Percentiles rank a stretch among this genome's conserved stretches.
Evolutionary conservation across 805 yeast genomes (phyloP).

Genomic region (Candida ficus): DNA sequence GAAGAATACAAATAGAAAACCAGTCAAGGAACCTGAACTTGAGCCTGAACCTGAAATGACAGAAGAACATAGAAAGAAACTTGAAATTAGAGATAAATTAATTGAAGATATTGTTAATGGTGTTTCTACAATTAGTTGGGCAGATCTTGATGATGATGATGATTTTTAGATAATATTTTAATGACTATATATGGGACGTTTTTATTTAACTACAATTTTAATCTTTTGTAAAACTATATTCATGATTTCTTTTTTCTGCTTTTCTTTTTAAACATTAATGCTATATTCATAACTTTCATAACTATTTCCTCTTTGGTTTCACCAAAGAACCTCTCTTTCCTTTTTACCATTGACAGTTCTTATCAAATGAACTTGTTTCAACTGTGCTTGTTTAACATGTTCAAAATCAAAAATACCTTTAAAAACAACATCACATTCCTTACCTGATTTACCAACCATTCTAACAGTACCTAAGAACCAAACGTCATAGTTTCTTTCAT

Average conservation of each 20-base stretch:
- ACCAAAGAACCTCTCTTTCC: slow-evolving; percentile 18
- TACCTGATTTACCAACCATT: slow-evolving; percentile 16
- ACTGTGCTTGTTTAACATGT: slow-evolving; percentile 23
- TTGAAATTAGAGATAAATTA: slow-evolving; percentile 4
- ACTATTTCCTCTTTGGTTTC: slow-evolving; percentile 1
- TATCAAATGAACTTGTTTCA: slow-evolving; percentile 17
- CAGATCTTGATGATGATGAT: slow-evolving; percentile 19
- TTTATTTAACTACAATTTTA: too few relatives aligned
- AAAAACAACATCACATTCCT: slow-evolving; percentile 17
- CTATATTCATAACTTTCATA: not conserved
- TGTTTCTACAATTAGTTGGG: slow-evolving; percentile 17
- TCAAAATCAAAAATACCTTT: slow-evolving; percentile 24
- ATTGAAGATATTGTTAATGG: slow-evolving; percentile 17
- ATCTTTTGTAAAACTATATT: too few relatives aligned
- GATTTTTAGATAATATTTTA: slow-evolving; percentile 5
- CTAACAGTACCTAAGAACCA: slow-evolving; percentile 19
- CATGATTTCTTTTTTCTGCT: too few relatives aligned
- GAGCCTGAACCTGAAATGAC: slow-evolving; percentile 3
- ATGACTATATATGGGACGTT: too few relatives aligned
- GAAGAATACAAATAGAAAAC: not conserved
- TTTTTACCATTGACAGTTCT: slow-evolving; percentile 15
- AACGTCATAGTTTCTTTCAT: slow-evolving; percentile 12
- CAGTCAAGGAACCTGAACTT: not conserved
- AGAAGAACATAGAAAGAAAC: slow-evolving; percentile 8
- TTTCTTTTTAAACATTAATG: too few relatives aligned